These are phyloP conservation scores for Brassica incana DNA, from an alignment of 345 rosid species.

Conservation along the genomic window DNA sequence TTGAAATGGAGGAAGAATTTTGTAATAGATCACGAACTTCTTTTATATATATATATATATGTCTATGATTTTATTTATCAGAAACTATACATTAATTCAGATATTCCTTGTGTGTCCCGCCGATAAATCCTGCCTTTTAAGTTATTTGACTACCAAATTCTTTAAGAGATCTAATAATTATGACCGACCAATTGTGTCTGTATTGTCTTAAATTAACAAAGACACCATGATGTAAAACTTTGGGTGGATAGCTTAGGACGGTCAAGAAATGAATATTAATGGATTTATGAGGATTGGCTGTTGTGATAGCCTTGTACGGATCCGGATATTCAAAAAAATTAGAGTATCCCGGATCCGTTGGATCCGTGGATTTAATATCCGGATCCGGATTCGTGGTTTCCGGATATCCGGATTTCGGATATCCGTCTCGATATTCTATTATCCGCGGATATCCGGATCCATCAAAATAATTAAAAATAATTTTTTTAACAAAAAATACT, in stretches of 20 bases:
- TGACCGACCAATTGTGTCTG: constrained; percentile 30
- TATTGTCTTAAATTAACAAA: constrained; percentile 4
- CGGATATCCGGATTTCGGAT: too few relatives aligned
- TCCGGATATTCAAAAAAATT: too few relatives aligned
- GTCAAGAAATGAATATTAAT: constrained; percentile 9
- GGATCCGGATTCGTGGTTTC: too few relatives aligned
- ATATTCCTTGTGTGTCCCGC: constrained; percentile 17
- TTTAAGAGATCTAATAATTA: constrained; percentile 22
- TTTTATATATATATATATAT: too few relatives aligned
- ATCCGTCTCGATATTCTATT: too few relatives aligned
- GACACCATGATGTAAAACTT: constrained; percentile 25
- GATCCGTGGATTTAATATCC: too few relatives aligned
- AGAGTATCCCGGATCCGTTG: too few relatives aligned
- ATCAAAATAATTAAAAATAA: too few relatives aligned
- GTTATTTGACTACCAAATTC: constrained; percentile 32
- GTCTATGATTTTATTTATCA: background rate
- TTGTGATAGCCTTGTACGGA: background rate
- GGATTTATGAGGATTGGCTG: background rate
- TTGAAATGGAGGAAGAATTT: too few relatives aligned
- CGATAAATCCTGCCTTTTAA: constrained; percentile 31
- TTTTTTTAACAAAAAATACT: too few relatives aligned
- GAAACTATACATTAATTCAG: background rate
- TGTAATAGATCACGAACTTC: too few relatives aligned
- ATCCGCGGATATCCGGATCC: too few relatives aligned
- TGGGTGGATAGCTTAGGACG: background rate